Percentiles rank a stretch among this genome's conserved stretches.
These are phyloP conservation scores for Dacryopinax spathularia DNA, from an alignment of 768 basidiomycete genomes.

Conservation along the genomic window DNA sequence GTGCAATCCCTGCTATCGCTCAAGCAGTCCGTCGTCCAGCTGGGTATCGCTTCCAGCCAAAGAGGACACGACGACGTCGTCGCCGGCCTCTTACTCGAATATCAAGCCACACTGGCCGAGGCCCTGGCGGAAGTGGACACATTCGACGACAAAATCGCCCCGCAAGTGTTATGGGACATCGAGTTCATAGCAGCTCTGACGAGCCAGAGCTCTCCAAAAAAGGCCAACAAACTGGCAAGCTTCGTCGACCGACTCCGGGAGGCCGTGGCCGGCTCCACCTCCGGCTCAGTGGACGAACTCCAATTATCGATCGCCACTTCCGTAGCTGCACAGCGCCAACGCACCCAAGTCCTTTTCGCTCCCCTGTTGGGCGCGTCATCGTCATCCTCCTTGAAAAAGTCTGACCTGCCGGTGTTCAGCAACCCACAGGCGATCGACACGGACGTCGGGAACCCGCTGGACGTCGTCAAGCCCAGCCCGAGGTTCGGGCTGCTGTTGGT, in stretches of 20 bases:
- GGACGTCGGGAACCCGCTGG: constrained; percentile 27
- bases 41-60: constrained; percentile 35
- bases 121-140: constrained; percentile 24
- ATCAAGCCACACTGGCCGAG: constrained; percentile 14
- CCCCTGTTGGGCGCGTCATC: constrained; percentile 34
- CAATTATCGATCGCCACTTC: constrained; percentile 2
- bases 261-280: background rate
- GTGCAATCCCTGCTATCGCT: constrained; percentile 42
- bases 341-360: constrained; percentile 49
- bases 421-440: constrained; percentile 38
- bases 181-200: constrained; percentile 27
- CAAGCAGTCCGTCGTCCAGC: constrained; percentile 39
- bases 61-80: constrained; percentile 18
- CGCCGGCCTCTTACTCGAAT: background rate
- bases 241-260: background rate
- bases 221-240: background rate
- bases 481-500: constrained; percentile 63
- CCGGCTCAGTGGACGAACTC: background rate
- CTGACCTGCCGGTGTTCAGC: constrained; percentile 43
- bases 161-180: constrained; percentile 34
- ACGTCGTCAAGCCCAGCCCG: constrained; percentile 54
- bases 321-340: constrained; percentile 34
- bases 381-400: constrained; percentile 28
- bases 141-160: constrained; percentile 23
- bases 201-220: background rate